Evolutionary conservation across 768 basidiomycete genomes (phyloP), one percentile per base, ranked within the genome.

Genomic region (Steccherinum ochraceum): DNA sequence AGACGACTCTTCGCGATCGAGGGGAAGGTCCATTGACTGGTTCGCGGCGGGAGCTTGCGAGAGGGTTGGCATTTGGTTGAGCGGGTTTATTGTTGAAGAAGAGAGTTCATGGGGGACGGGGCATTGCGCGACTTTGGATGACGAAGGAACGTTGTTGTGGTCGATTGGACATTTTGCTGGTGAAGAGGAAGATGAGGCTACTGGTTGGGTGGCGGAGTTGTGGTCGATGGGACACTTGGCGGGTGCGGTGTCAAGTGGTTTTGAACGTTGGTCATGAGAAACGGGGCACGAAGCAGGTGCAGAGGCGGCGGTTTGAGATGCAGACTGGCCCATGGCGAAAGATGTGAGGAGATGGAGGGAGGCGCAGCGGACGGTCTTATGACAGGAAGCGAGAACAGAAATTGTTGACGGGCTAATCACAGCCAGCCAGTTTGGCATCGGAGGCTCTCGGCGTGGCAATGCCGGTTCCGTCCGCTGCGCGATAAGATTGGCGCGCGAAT

Each of bases 1-100:
- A 2, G 92, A 85, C 0, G 93, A 95, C 46, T 77, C 74, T 4
- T 78, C 83, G 55, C 95, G 82, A 16, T 81, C 73, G 0, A 81
- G 86, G 2, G 93, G 87, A 18, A 98, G 76, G 35, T 72, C 69
- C 1, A 73, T 55, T 2, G 67, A 64, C 64, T 91, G 84, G 3
- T 76, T 66, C 4, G 79, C 74, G 1, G 83, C 72, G 1, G 79
- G 83, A 0, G 72, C 69, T 61, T 94, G 90, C 0, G 86, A 74
- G 25, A 94, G 81, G n/a, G 68, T 59, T 1, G 95, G 95, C 78
- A 98, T 96, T 60, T 93, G 84, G 70, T 96, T 98, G 46, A 75
- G 68, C 0, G 80, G 79, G 63, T 90, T 88, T 49, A 93, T 64
- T 11, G 56, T 11, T 13, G 52, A 4, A 18, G 44, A 42, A 2